Conservation (phyloP, 768 basidiomycete genomes). For the Macrolepiota dolichaula region DNA sequence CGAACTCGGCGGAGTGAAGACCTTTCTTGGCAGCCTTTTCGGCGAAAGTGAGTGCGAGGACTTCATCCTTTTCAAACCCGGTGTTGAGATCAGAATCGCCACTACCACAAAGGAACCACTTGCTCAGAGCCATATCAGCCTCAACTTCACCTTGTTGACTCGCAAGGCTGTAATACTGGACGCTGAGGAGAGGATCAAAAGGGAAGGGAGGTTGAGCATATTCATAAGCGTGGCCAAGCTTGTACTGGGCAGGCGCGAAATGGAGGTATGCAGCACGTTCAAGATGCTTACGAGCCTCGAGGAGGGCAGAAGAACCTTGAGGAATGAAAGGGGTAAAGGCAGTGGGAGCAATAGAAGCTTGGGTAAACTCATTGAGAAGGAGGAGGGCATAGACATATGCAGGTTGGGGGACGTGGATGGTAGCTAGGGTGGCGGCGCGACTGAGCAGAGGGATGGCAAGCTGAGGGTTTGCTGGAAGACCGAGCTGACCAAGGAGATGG, state of each 20-base stretch:
- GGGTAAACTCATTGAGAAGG: slow-evolving; percentile 80
- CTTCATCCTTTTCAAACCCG: slow-evolving; percentile 83
- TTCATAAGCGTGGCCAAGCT: slow-evolving; percentile 89
- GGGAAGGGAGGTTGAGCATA: slow-evolving; percentile 82
- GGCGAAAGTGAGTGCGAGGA: slow-evolving; percentile 83
- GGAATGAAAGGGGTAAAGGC: slow-evolving; percentile 56
- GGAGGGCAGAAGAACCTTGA: slow-evolving; percentile 38
- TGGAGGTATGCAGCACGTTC: slow-evolving; percentile 84
- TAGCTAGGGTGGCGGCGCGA: slow-evolving; percentile 72
- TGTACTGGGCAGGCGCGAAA: slow-evolving; percentile 87
- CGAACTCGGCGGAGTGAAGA: slow-evolving; percentile 84
- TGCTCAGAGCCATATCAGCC: slow-evolving; percentile 95
- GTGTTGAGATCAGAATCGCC: slow-evolving; percentile 29
- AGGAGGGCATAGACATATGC: slow-evolving; percentile 89
- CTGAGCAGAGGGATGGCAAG: slow-evolving; percentile 70
- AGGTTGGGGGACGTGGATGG: slow-evolving; percentile 78
- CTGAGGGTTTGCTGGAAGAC: slow-evolving; percentile 47
- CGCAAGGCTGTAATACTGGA: slow-evolving; percentile 85
- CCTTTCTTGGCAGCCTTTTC: slow-evolving; percentile 79
- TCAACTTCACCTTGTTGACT: slow-evolving; percentile 86
- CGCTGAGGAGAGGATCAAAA: slow-evolving; percentile 85
- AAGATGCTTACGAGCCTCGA: slow-evolving; percentile 73
- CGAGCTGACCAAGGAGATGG: slow-evolving; percentile 83
- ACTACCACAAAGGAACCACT: slow-evolving; percentile 92
- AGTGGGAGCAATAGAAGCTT: slow-evolving; percentile 49